A percentile compares a stretch with the other conserved stretches of the same genome.
phyloP scores from a whole-genome alignment of 2,329 filamentous ascomycete species.

The Calonectria crousiana region DNA sequence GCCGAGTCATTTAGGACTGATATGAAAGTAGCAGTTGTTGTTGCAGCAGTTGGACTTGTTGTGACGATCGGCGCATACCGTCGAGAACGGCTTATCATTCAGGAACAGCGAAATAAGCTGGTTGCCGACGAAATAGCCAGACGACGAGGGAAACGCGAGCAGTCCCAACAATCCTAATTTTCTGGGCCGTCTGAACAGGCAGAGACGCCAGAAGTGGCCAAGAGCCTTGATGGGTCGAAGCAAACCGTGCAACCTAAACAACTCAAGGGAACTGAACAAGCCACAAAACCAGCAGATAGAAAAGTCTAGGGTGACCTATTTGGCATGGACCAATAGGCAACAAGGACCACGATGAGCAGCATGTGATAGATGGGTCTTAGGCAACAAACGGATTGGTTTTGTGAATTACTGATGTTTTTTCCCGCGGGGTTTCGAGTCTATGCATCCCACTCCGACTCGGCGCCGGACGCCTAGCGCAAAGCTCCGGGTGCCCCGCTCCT shows the following conservation, averaged over 20 bases:
- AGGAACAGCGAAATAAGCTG: slow-evolving; percentile 35
- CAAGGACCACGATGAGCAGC: not conserved
- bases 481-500: not conserved
- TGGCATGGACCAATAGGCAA: not conserved
- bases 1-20: slow-evolving; percentile 58
- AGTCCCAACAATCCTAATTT: not conserved
- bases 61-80: slow-evolving; percentile 55
- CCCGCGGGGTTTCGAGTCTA: not conserved
- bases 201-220: not conserved
- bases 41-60: slow-evolving; percentile 56
- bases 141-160: slow-evolving; percentile 21
- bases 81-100: slow-evolving; percentile 34
- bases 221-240: not conserved
- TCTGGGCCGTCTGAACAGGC: not conserved
- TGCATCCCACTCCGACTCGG: not conserved
- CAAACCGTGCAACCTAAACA: not conserved
- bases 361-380: not conserved
- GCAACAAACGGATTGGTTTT: not conserved
- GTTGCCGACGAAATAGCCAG: slow-evolving; percentile 34
- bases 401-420: not conserved
- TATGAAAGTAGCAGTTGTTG: slow-evolving; percentile 59
- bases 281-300: too few species aligned
- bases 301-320: not conserved
- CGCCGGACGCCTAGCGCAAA: not conserved
- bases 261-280: not conserved